phyloP scores from a whole-genome alignment of 495 filamentous ascomycete species.

The Filosporella fistucella region DNA sequence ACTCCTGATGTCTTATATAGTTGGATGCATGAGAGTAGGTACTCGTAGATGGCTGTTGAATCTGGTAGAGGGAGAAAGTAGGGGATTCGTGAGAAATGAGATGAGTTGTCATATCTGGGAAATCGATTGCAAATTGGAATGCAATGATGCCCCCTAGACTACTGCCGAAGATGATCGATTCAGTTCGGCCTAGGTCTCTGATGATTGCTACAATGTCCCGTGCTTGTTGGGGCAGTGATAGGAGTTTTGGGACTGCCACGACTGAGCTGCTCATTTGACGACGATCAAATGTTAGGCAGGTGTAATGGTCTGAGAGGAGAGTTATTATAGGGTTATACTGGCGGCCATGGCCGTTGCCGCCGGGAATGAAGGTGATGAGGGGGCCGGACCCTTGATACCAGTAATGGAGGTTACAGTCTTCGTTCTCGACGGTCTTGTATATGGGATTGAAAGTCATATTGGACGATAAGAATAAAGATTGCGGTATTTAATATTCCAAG shows the following conservation, averaged over 20 bases:
- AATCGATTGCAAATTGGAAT: conserved; percentile 26
- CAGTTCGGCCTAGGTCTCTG: conserved; percentile 17
- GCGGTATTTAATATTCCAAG: no score
- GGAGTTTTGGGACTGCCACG: conserved; percentile 6
- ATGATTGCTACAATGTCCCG: conserved; percentile 25
- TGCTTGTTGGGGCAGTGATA: conserved; percentile 22
- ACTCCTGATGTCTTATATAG: conserved; percentile 18
- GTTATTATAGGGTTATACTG: conserved; percentile 23
- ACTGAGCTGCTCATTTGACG: conserved; percentile 26
- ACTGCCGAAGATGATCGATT: conserved; percentile 25
- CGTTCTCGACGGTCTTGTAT: conserved; percentile 17
- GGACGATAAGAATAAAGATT: background rate
- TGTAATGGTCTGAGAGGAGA: conserved; percentile 18
- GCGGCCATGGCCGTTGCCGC: conserved; percentile 25
- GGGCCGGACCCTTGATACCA: conserved; percentile 26
- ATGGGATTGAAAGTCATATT: conserved; percentile 2
- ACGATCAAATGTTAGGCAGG: conserved; percentile 25
- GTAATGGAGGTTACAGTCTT: conserved; percentile 26
- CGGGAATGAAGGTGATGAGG: conserved; percentile 24
- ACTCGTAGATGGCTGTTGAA: conserved; percentile 13
- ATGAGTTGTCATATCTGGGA: conserved; percentile 22
- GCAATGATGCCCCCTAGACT: conserved; percentile 26
- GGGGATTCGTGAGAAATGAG: conserved; percentile 26
- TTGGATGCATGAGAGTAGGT: conserved; percentile 12
- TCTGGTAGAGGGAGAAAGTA: conserved; percentile 21